These are phyloP conservation scores for Rhinocladiella similis DNA, from an alignment of 2,329 filamentous ascomycete genomes.

Conservation along the genomic window DNA sequence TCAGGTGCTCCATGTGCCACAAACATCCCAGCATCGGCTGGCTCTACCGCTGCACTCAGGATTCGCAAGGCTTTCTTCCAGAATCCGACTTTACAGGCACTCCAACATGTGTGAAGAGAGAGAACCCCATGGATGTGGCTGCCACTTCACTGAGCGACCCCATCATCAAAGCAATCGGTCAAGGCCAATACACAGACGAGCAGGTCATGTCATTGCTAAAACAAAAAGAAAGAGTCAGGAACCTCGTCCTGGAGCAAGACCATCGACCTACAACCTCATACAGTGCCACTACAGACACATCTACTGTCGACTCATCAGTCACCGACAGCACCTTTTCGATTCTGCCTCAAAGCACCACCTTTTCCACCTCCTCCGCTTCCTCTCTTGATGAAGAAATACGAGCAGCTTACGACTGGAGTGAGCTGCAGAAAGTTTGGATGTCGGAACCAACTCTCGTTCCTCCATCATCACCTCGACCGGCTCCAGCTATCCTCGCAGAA, in stretches of 20 bases:
- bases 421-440: slow-evolving; percentile 24
- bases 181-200: slow-evolving; percentile 43
- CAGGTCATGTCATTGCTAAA: slow-evolving; percentile 43
- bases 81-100: slow-evolving; percentile 29
- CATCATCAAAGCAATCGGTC: slow-evolving; percentile 43
- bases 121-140: slow-evolving; percentile 12
- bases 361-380: slow-evolving; percentile 26
- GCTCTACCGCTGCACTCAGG: slow-evolving; percentile 72
- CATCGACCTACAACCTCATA: slow-evolving; percentile 21
- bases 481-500: neutral
- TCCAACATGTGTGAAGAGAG: neutral
- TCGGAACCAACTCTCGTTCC: slow-evolving; percentile 14
- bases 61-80: slow-evolving; percentile 51
- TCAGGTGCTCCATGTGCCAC: slow-evolving; percentile 61
- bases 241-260: slow-evolving; percentile 31
- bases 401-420: slow-evolving; percentile 23
- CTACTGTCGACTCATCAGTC: slow-evolving; percentile 15
- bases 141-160: slow-evolving; percentile 37
- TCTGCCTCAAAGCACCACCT: slow-evolving; percentile 30
- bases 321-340: slow-evolving; percentile 17
- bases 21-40: slow-evolving; percentile 62
- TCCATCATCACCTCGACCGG: slow-evolving; percentile 3
- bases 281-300: slow-evolving; percentile 5
- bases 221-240: slow-evolving; percentile 41
- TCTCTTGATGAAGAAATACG: slow-evolving; percentile 26